Base-by-base conservation (phyloP, 2,329 filamentous ascomycete genomes). In the Diplodia seriata region DNA sequence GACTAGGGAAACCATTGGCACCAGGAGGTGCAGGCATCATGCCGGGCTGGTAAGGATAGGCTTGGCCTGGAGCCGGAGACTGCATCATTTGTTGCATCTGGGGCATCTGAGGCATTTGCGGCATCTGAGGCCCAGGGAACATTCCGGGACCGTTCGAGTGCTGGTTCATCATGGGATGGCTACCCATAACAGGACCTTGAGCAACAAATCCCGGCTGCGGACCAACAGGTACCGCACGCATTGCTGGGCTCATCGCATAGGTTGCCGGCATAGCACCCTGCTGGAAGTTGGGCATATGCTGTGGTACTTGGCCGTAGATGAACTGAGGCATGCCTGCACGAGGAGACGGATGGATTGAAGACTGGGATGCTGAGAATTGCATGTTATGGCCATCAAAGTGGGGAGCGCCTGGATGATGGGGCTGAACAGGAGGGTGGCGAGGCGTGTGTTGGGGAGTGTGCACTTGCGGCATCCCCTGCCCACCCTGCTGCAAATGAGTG, bases 301-400 rank as follows among this genome's bases (percentile, higher is more conserved):
- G 89, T 65, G 86, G 87, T 82, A 92, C 89, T 14, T 87, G 86
- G 2, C 86, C 86, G 23, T 87, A 86, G 77, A 92, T 87, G 36
- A 89, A 87, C 18, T 88, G 85, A 70, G 89, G 90, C 63, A 88
- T 86, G 72, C 55, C 56, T 11, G 93, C 86, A 62, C 93, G 89
- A 59, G 94, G 93, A 18, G 94, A 97, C 9, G 92, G 90, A 77
- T 93, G 95, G 2, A 84, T 79, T 2, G 93, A 92, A 73, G 94
- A 93, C 3, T 89, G 89, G 29, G 91, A 93, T 72, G 90, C 93
- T 7, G 91, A 92, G 81, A 95, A 91, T 72, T 88, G 86, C 91
- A 97, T 97, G 63, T 93, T 88, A 75, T 94, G 92, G 68, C 93
- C 91, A 72, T 97, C 94, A 72, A 89, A 89, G 73, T 90, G 92